Percentiles rank a stretch among this genome's conserved stretches.
These are phyloP conservation scores for Chaetomium sp. DNA, from an alignment of 2,329 filamentous ascomycete species.

Conservation along the genomic window DNA sequence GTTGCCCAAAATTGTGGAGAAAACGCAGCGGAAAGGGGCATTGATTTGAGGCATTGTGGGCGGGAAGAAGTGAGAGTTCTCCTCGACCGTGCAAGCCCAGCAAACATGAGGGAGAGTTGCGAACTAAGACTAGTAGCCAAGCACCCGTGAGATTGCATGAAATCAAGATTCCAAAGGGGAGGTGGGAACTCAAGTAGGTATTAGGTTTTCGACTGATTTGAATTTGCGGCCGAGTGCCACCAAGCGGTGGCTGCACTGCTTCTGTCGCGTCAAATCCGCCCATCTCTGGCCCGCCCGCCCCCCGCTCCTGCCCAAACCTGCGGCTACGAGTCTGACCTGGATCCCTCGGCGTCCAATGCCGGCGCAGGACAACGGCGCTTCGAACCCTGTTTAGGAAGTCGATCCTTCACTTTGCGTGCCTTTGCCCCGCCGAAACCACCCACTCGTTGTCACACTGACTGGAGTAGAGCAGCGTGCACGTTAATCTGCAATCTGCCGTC, in stretches of 20 bases:
- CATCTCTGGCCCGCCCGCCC: not conserved
- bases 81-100: no score
- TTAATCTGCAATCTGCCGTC: no score
- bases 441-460: not conserved
- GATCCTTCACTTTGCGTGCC: slow-evolving; percentile 12
- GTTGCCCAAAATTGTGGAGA: slow-evolving; percentile 13
- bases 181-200: no score
- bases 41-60: not conserved
- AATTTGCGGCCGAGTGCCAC: no score
- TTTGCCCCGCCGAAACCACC: slow-evolving; percentile 14
- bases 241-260: not conserved
- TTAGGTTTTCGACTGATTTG: no score
- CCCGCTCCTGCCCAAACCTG: not conserved
- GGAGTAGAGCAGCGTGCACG: not conserved
- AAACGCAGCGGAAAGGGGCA: not conserved
- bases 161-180: no score
- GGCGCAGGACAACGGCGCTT: slow-evolving; percentile 9
- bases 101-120: no score
- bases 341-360: slow-evolving; percentile 11
- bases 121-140: no score
- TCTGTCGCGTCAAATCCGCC: not conserved
- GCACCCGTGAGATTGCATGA: no score
- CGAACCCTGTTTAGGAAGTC: slow-evolving; percentile 18
- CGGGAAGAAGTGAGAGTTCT: no score
- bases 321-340: not conserved